Evolutionary conservation across 208 protist species (phyloP).

Genomic region (Polymyxa betae): DNA sequence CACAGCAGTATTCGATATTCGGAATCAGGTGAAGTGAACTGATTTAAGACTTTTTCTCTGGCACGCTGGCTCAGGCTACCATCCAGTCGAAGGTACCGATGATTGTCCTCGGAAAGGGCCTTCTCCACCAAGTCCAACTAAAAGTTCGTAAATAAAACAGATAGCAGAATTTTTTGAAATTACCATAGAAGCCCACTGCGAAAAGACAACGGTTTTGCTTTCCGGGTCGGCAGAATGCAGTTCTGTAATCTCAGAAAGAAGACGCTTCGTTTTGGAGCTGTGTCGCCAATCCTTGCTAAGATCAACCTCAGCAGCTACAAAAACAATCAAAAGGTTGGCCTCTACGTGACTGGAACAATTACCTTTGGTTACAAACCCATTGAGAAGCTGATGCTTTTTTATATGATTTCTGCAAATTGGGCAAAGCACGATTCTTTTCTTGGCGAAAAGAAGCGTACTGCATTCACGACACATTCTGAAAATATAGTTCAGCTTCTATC

Average conservation of each 20-base stretch:
- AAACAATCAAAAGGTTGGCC: neutral
- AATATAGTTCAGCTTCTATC: neutral
- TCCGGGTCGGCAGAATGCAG: neutral
- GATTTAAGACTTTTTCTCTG: neutral
- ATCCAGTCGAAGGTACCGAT: neutral
- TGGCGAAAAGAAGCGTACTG: neutral
- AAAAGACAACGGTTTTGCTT: slow-evolving; percentile 42
- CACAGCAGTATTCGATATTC: slow-evolving; percentile 2
- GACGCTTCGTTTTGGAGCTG: neutral
- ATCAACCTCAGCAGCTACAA: neutral
- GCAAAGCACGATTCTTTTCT: neutral
- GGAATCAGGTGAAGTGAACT: neutral
- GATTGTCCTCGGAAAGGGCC: neutral
- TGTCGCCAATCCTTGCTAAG: neutral
- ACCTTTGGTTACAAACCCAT: neutral
- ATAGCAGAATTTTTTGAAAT: neutral
- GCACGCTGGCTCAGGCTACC: neutral
- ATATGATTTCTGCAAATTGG: neutral
- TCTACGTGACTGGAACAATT: neutral
- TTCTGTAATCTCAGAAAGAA: neutral
- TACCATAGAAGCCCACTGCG: slow-evolving; percentile 45
- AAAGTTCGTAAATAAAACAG: neutral
- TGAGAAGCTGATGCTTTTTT: neutral
- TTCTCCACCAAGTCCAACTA: slow-evolving; percentile 41
- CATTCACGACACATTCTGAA: slow-evolving; percentile 39